Conservation (phyloP, 805 yeast genomes). For the Saccharomycopsis sp. region DNA sequence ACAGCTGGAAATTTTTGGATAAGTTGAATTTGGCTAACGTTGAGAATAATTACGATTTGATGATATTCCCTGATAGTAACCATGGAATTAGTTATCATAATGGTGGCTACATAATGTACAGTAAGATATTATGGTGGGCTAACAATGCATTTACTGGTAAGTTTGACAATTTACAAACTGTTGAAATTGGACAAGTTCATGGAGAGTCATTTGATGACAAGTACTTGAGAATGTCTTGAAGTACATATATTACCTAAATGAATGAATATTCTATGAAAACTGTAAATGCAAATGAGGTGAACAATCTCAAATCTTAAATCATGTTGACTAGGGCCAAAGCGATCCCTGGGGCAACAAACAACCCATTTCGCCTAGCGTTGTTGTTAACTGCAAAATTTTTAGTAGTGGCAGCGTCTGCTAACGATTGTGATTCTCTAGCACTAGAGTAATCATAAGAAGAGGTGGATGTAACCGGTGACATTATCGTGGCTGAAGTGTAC, state of each 20-base stretch:
- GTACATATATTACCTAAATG: neutral
- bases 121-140: constrained; percentile 61
- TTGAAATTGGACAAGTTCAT: neutral
- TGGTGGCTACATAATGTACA: constrained; percentile 62
- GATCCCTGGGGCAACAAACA: neutral
- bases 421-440: neutral
- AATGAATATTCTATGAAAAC: neutral
- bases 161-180: constrained; percentile 29
- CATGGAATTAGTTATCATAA: constrained; percentile 69
- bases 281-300: neutral
- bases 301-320: neutral
- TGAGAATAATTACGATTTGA: constrained; percentile 71
- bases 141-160: constrained; percentile 50
- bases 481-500: constrained; percentile 21
- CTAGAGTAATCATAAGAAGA: constrained; percentile 1
- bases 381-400: neutral
- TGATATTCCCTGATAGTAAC: constrained; percentile 76
- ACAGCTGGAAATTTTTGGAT: constrained; percentile 56
- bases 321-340: neutral
- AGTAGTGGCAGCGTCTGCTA: neutral
- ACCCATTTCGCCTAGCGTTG: neutral
- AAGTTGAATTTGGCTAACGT: constrained; percentile 43
- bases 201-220: too few relatives aligned
- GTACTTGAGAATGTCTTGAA: neutral
- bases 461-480: neutral